Conservation (phyloP, 495 filamentous ascomycete genomes). For the Niebla homalea region DNA sequence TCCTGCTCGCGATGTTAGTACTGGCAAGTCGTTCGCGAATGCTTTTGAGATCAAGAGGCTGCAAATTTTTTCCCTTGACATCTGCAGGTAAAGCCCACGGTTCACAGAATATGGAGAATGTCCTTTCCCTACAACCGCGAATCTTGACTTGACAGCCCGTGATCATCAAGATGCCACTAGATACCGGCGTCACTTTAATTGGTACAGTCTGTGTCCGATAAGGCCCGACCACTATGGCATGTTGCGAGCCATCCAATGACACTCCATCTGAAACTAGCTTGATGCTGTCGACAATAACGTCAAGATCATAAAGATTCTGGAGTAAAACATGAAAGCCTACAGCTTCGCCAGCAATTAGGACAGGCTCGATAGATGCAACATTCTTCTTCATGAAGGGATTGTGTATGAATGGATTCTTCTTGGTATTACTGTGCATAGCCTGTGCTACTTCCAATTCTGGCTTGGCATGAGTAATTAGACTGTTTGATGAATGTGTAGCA, state of each 20-base stretch:
- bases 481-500: slow-evolving; percentile 34
- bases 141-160: slow-evolving; percentile 70
- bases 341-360: slow-evolving; percentile 64
- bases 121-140: slow-evolving; percentile 63
- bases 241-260: slow-evolving; percentile 46
- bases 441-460: slow-evolving; percentile 54
- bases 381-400: slow-evolving; percentile 63
- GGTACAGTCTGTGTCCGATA: slow-evolving; percentile 68
- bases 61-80: slow-evolving; percentile 31
- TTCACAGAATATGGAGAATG: slow-evolving; percentile 69
- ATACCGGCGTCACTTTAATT: slow-evolving; percentile 52
- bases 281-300: slow-evolving; percentile 74
- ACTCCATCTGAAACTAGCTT: slow-evolving; percentile 59
- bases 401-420: slow-evolving; percentile 79
- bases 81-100: slow-evolving; percentile 61
- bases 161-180: slow-evolving; percentile 54
- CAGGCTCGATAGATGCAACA: slow-evolving; percentile 39
- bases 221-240: slow-evolving; percentile 58
- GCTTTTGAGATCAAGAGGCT: slow-evolving; percentile 38
- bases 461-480: slow-evolving; percentile 59
- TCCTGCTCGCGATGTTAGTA: slow-evolving; percentile 22
- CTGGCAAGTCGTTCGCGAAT: slow-evolving; percentile 48
- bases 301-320: slow-evolving; percentile 90
- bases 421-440: slow-evolving; percentile 32
- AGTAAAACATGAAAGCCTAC: slow-evolving; percentile 66